Evolutionary conservation across 1,284 basidiomycete genomes (phyloP).

Genomic region (Cystobasidiaceae sp.): DNA sequence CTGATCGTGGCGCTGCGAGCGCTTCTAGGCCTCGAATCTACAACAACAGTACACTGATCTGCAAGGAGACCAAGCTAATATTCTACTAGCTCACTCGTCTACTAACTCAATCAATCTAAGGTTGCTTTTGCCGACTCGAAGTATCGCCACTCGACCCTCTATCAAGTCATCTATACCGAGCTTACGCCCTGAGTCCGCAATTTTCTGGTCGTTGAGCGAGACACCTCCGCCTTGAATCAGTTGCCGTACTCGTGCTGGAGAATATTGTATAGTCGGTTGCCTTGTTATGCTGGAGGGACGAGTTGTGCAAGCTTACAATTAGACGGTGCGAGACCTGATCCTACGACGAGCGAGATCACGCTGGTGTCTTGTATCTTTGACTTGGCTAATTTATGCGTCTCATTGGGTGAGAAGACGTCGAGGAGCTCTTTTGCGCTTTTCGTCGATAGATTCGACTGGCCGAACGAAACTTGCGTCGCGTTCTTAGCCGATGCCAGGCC

Average conservation of each 20-base stretch:
- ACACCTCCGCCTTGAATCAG: slow-evolving; percentile 9
- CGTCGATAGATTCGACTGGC: no score
- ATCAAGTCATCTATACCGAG: slow-evolving; percentile 4
- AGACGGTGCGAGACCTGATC: neutral
- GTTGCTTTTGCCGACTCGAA: slow-evolving; percentile 16
- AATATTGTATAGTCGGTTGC: no score
- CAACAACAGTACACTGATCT: neutral
- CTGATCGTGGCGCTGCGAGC: no score
- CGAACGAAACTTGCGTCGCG: no score
- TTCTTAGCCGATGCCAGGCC: slow-evolving; percentile 7
- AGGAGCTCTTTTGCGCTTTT: no score
- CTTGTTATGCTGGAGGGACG: no score
- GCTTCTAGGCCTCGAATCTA: no score
- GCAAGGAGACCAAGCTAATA: no score
- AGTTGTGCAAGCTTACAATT: neutral
- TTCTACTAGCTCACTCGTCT: no score
- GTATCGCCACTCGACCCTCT: slow-evolving; percentile 7
- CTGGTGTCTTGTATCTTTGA: neutral
- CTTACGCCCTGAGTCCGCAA: neutral
- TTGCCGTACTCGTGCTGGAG: slow-evolving; percentile 27
- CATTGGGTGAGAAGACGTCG: no score
- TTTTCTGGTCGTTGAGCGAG: slow-evolving; percentile 17
- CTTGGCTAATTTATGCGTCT: neutral
- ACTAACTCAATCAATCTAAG: slow-evolving; percentile 11
- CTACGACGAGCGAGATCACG: neutral